Evolutionary conservation across 371 early-diverging fungal genomes (phyloP), one percentile per base, ranked within the genome.

Genomic region (Actinomortierella wolfii): DNA sequence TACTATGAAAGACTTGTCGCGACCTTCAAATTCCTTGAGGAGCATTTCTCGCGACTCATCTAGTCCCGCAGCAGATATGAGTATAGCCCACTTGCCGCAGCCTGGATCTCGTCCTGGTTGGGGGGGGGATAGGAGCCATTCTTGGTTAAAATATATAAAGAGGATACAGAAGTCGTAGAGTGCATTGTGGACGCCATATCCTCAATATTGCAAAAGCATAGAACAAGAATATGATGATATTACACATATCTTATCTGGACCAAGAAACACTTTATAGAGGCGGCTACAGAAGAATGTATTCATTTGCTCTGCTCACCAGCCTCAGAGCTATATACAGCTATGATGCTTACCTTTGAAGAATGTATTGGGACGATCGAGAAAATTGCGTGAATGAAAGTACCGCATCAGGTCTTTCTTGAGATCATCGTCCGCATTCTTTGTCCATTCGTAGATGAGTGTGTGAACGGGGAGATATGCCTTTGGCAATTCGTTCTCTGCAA

Each of bases 381-480:
- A 71, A 26, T 61, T 59, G 21, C 26, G 21, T 4, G 66, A 51
- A n/a, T 14, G 18, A n/a, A 58, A 58, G 41, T 51, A 65, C 24
- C 1, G 14, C 1, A 48, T 45, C 25, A 69, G 56, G n/a, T 56
- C 51, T 23, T 26, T 57, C 43, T 57, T 65, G 20, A 61, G 11
- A 52, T 71, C 66, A 20, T 42, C 24, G 8, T 61, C 65, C 11
- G 56, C 56, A n/a, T 65, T 55, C 53, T 61, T 71, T 40, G 14
- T 47, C 71, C 71, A 71, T 51, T 65, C 66, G 39, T 71, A 61
- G 41, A 58, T 28, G 25, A 64, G 65, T 2, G 65, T 61, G 14
- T 42, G 51, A 24, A 71, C 26, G 20, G 57, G 70, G 8, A 70
- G 58, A 51, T 57, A 64, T 25, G 64, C 48, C 15, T 9, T 40